phyloP scores from a whole-genome alignment of 192 early-diverging fungal species.

The Oehlia diaphana region DNA sequence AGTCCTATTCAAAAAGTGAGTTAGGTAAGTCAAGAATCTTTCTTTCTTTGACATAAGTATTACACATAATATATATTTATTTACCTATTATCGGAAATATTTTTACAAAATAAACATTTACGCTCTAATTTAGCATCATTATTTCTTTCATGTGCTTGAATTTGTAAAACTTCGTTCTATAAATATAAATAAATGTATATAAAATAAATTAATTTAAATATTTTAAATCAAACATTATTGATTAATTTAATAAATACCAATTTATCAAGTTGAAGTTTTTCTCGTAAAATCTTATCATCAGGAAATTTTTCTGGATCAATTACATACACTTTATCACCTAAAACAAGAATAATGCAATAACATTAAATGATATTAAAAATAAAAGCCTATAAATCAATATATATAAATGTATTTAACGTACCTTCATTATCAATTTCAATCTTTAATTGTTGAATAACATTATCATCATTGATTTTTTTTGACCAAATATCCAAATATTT shows the following conservation, averaged over 20 bases:
- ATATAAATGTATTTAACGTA: background rate
- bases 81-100: constrained; percentile 65
- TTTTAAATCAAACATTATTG: background rate
- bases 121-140: constrained; percentile 62
- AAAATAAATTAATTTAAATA: background rate
- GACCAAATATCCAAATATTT: constrained; percentile 77
- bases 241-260: constrained; percentile 40
- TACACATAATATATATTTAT: too few species aligned
- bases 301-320: constrained; percentile 60
- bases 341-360: background rate
- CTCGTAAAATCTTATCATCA: constrained; percentile 68
- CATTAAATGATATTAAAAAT: background rate
- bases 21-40: background rate
- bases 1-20: constrained; percentile 41
- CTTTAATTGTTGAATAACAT: constrained; percentile 30
- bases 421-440: constrained; percentile 27
- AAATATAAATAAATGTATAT: background rate
- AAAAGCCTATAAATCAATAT: constrained; percentile 17
- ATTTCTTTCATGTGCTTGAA: constrained; percentile 72
- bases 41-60: background rate
- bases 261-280: constrained; percentile 68
- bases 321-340: constrained; percentile 39
- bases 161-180: constrained; percentile 65
- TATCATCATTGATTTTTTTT: constrained; percentile 43
- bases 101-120: constrained; percentile 95